These are phyloP conservation scores for Pouteria glomerata DNA, from an alignment of 148 eudicot species.

Conservation along the genomic window DNA sequence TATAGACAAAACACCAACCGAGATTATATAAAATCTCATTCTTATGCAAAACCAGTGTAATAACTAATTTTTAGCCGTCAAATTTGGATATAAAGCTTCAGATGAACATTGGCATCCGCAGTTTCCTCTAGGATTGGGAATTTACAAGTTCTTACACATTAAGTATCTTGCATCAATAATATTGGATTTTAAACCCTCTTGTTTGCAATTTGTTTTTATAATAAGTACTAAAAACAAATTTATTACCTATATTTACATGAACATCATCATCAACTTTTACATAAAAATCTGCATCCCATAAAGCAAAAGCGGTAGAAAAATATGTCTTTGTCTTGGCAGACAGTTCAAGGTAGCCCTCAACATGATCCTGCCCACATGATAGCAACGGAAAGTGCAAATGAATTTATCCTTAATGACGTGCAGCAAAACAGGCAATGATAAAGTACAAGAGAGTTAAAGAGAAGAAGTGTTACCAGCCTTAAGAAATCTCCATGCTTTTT, in stretches of 20 bases:
- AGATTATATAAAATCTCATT: not conserved
- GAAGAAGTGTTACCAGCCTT: constrained; percentile 33
- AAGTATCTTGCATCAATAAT: not conserved
- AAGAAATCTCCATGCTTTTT: constrained; percentile 40
- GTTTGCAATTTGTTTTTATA: not conserved
- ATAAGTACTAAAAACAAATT: not conserved
- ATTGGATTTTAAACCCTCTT: not conserved
- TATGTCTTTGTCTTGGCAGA: constrained; percentile 55
- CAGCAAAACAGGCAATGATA: not conserved
- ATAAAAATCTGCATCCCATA: constrained; percentile 58
- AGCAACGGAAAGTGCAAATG: not conserved
- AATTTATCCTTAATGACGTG: not conserved
- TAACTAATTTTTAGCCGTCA: not conserved
- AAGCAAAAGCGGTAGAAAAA: constrained; percentile 44
- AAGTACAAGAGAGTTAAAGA: constrained; percentile 3
- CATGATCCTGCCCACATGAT: constrained; percentile 36
- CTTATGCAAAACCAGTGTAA: not conserved
- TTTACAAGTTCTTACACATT: not conserved
- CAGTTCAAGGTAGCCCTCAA: constrained; percentile 52
- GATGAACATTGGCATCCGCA: not conserved
- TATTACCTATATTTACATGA: constrained; percentile 49
- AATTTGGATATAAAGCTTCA: not conserved
- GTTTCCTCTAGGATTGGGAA: no score
- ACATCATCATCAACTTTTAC: constrained; percentile 57
- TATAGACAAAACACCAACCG: not conserved